Conservation (phyloP, 768 basidiomycete genomes). For the Suillus alpinus region DNA sequence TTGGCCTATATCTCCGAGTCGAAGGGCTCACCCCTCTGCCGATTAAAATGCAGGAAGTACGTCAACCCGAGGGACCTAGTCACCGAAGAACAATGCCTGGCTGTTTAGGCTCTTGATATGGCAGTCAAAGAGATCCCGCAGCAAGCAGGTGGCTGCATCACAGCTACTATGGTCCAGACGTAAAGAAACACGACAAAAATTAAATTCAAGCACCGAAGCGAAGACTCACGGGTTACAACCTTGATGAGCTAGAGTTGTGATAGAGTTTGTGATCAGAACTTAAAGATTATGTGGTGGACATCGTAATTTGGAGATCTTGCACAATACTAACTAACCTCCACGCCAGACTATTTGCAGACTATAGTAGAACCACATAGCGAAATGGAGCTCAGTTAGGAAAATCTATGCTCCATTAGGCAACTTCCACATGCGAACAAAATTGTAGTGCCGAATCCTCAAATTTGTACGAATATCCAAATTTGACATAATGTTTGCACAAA, state of each 20-base stretch:
- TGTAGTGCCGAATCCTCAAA: neutral
- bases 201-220: constrained; percentile 3
- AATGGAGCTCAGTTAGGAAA: neutral
- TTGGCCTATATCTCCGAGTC: neutral
- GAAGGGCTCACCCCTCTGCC: neutral
- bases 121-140: neutral
- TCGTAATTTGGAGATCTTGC: neutral
- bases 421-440: neutral
- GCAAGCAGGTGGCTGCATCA: neutral
- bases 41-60: neutral
- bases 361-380: too few relatives aligned
- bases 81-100: neutral
- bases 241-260: neutral
- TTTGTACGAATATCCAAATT: neutral
- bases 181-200: neutral
- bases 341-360: neutral
- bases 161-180: neutral
- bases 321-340: neutral
- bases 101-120: neutral
- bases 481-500: neutral
- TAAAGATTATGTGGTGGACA: neutral
- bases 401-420: neutral
- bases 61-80: neutral
- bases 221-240: neutral
- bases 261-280: neutral